phyloP scores from a whole-genome alignment of 495 filamentous ascomycete genomes.

The Penicillium canariense region DNA sequence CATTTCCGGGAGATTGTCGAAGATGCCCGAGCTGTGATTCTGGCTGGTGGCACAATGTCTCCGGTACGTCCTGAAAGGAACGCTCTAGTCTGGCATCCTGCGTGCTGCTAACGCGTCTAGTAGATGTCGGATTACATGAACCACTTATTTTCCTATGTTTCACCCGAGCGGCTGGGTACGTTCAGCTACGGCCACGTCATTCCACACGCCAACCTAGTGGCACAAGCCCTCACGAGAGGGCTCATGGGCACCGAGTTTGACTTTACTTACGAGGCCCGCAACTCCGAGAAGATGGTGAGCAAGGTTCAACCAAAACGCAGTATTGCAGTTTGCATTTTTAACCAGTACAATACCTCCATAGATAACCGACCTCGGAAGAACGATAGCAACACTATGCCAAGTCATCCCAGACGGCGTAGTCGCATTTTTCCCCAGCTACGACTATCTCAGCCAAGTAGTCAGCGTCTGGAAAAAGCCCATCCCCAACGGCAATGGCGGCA shows the following conservation, averaged over 20 bases:
- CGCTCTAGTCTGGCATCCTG: background rate
- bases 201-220: conserved; percentile 74
- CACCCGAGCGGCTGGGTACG: conserved; percentile 62
- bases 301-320: too few species aligned
- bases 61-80: conserved; percentile 48
- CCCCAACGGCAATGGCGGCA: conserved; percentile 27
- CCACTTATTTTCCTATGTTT: conserved; percentile 78
- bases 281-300: conserved; percentile 52
- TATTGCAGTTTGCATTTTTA: too few species aligned
- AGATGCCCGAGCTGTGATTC: conserved; percentile 80
- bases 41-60: conserved; percentile 97
- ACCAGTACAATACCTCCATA: conserved; percentile 28
- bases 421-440: conserved; percentile 95
- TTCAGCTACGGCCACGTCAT: conserved; percentile 96
- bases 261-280: conserved; percentile 80
- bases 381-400: conserved; percentile 66
- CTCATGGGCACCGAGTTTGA: conserved; percentile 65
- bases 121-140: too few species aligned
- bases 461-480: conserved; percentile 58
- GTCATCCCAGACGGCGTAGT: conserved; percentile 87
- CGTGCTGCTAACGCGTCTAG: too few species aligned
- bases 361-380: conserved; percentile 73
- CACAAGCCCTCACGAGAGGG: conserved; percentile 59
- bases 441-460: conserved; percentile 76
- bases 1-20: conserved; percentile 88